These are phyloP conservation scores for Curvularia eragrostidis DNA, from an alignment of 2,329 filamentous ascomycete species.

Conservation along the genomic window DNA sequence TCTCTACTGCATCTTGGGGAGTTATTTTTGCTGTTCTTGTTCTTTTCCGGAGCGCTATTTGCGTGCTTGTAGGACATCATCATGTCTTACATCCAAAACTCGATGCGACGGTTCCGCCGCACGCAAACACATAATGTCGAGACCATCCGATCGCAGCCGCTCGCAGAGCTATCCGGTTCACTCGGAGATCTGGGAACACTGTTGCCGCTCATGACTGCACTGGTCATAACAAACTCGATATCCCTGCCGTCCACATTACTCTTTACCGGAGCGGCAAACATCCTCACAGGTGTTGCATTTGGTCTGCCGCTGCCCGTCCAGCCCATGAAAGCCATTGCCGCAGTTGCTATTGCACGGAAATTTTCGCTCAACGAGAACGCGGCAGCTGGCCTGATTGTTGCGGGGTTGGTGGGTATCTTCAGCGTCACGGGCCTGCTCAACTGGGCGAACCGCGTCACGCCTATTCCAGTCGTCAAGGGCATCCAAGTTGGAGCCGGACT, in stretches of 20 bases:
- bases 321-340: constrained; percentile 89
- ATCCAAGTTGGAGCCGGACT: constrained; percentile 94
- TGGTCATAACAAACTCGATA: constrained; percentile 79
- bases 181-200: constrained; percentile 89
- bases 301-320: constrained; percentile 91
- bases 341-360: constrained; percentile 77
- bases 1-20: not conserved
- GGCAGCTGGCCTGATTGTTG: constrained; percentile 84
- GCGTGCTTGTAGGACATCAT: not conserved
- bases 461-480: constrained; percentile 87
- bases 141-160: constrained; percentile 62
- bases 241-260: constrained; percentile 83
- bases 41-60: not conserved
- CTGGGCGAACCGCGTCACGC: constrained; percentile 76
- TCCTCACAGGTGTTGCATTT: constrained; percentile 80
- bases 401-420: constrained; percentile 74
- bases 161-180: constrained; percentile 85
- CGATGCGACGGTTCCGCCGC: constrained; percentile 39
- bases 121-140: constrained; percentile 59
- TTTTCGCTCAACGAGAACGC: constrained; percentile 74
- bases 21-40: not conserved
- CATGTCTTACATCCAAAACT: constrained; percentile 33
- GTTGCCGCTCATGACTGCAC: constrained; percentile 85
- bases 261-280: constrained; percentile 87
- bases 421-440: constrained; percentile 79